Base-by-base conservation (phyloP, 441 rosid genomes). In the Euphorbia corollata region DNA sequence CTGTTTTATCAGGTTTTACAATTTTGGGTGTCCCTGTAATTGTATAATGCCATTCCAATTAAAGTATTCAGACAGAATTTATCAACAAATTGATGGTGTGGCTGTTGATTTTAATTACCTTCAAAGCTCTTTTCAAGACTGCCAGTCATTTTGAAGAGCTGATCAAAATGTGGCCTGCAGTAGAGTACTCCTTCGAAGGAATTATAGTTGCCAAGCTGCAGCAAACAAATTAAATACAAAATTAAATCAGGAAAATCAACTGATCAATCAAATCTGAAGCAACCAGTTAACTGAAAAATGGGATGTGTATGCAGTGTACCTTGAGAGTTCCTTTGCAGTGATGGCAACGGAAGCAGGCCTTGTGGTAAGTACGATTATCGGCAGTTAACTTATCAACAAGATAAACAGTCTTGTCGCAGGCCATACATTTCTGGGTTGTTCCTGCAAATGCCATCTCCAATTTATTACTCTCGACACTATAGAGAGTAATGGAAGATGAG, bases 281-380 rank as follows among this genome's bases (percentile, higher is more conserved):
- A n/a, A n/a, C n/a, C n/a, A n/a, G n/a, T n/a, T n/a, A n/a, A n/a
- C n/a, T n/a, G n/a, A n/a, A n/a, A n/a, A n/a, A n/a, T n/a, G n/a
- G n/a, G n/a, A n/a, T n/a, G n/a, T n/a, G n/a, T n/a, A n/a, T n/a
- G n/a, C n/a, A n/a, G n/a, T n/a, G n/a, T n/a, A n/a, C 99, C 94
- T 93, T 93, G 77, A 93, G 96, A 63, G 97, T 93, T 79, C 99
- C 99, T 78, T 82, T 87, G 86, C 99, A 93, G 84, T 93, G 99
- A 81, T 93, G 99, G 87, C 97, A 93, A 58, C 99, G 78, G 85
- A 93, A 93, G 79, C 99, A 93, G 50, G 97, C 90, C 83, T 91
- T 91, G 82, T 93, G 99, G 70, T 84, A 93, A 38, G 82, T 70
- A 23, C 99, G 85, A 71, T 89, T 93, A 70, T 93, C 99, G 16